Evolutionary conservation across 352 stramenopile genomes (phyloP).

Genomic region (Pythium brachiatum): DNA sequence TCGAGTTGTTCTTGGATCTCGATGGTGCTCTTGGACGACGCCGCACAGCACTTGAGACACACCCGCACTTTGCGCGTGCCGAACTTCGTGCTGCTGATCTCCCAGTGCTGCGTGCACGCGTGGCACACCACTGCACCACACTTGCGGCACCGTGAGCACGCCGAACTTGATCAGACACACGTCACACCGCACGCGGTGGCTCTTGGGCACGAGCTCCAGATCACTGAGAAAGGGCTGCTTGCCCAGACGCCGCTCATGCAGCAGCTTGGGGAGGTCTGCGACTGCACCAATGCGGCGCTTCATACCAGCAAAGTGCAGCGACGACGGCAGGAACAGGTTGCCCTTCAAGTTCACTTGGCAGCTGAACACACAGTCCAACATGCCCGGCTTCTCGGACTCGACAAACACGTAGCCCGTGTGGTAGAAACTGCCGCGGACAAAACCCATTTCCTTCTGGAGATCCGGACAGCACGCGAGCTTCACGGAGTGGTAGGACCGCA

Average conservation of each 20-base stretch:
- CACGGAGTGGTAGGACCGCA: constrained; percentile 67
- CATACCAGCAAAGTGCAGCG: constrained; percentile 47
- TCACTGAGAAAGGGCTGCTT: constrained; percentile 58
- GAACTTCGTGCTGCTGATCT: constrained; percentile 44
- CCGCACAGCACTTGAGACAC: constrained; percentile 25
- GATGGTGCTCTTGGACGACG: neutral
- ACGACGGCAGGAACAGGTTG: constrained; percentile 38
- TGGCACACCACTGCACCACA: constrained; percentile 74
- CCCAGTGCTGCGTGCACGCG: constrained; percentile 56
- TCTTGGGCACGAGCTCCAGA: constrained; percentile 63
- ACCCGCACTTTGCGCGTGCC: constrained; percentile 56
- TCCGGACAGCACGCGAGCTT: constrained; percentile 63
- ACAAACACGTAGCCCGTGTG: constrained; percentile 73
- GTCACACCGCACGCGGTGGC: constrained; percentile 50
- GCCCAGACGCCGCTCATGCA: constrained; percentile 51
- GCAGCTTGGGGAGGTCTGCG: constrained; percentile 43
- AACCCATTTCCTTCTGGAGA: constrained; percentile 37
- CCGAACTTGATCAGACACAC: constrained; percentile 59
- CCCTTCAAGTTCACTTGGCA: constrained; percentile 68
- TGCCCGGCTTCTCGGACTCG: constrained; percentile 55
- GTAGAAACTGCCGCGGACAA: constrained; percentile 69
- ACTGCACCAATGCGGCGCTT: constrained; percentile 54
- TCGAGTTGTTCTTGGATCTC: neutral
- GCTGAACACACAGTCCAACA: constrained; percentile 62
- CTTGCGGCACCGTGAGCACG: constrained; percentile 62